Percentiles rank a stretch among this genome's conserved stretches.
Conservation (phyloP, 306 rosid species). For the Vigna reflexopilosa region DNA sequence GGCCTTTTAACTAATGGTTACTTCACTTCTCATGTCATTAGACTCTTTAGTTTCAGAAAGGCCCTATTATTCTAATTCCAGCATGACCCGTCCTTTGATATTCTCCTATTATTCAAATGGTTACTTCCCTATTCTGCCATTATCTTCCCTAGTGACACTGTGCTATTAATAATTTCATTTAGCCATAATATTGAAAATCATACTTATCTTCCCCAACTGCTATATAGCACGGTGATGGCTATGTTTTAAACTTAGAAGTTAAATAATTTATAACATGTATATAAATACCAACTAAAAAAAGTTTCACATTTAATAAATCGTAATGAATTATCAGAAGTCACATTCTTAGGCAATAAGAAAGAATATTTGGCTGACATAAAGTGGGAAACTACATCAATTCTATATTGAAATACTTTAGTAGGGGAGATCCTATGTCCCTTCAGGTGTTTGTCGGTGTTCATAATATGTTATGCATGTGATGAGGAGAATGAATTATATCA, state of each 20-base stretch:
- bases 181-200: too few species aligned
- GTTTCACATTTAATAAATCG: too few species aligned
- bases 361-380: background rate
- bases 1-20: background rate
- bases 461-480: background rate
- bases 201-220: too few species aligned
- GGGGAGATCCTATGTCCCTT: background rate
- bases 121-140: background rate
- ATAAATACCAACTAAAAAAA: too few species aligned
- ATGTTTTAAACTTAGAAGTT: too few species aligned
- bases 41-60: background rate
- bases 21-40: slow-evolving; percentile 3
- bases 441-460: background rate
- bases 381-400: background rate
- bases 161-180: too few species aligned
- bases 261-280: too few species aligned
- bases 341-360: background rate
- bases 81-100: background rate
- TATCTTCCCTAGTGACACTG: background rate
- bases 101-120: background rate
- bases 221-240: too few species aligned
- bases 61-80: background rate
- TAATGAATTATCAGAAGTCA: too few species aligned
- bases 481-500: background rate
- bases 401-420: background rate